These are phyloP conservation scores for Aspergillus felis DNA, from an alignment of 2,329 filamentous ascomycete species.

Conservation along the genomic window DNA sequence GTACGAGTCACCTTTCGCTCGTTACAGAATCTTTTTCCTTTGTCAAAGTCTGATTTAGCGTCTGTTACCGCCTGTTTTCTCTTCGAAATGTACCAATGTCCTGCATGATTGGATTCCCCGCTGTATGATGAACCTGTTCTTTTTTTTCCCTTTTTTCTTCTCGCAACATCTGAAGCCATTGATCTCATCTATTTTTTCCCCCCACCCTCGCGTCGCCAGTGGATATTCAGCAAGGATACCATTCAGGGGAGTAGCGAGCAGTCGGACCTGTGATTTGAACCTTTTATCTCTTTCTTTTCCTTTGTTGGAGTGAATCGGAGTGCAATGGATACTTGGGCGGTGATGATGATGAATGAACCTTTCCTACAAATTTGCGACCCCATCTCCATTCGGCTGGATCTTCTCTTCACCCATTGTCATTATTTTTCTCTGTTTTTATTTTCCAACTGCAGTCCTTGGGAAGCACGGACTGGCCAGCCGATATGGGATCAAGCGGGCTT, in stretches of 20 bases:
- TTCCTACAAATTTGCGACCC: constrained; percentile 8
- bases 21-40: constrained; percentile 2
- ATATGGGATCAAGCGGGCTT: constrained; percentile 25
- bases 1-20: constrained; percentile 2
- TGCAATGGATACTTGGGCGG: constrained; percentile 8
- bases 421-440: constrained; percentile 7
- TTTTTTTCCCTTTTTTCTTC: neutral
- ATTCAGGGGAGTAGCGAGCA: neutral
- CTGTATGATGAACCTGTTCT: neutral
- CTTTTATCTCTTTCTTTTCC: constrained; percentile 6
- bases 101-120: constrained; percentile 1
- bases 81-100: constrained; percentile 2
- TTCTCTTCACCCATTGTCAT: constrained; percentile 10
- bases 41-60: constrained; percentile 4
- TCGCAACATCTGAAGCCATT: neutral
- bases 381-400: constrained; percentile 9
- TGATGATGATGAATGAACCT: constrained; percentile 9
- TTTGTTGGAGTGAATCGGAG: constrained; percentile 13
- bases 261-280: neutral
- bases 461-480: constrained; percentile 8
- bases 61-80: neutral
- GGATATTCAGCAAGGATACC: neutral
- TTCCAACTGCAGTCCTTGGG: constrained; percentile 6
- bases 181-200: neutral
- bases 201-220: neutral